These are phyloP conservation scores for Ceratobasidium sp. DNA, from an alignment of 1,284 basidiomycete species.

Conservation along the genomic window DNA sequence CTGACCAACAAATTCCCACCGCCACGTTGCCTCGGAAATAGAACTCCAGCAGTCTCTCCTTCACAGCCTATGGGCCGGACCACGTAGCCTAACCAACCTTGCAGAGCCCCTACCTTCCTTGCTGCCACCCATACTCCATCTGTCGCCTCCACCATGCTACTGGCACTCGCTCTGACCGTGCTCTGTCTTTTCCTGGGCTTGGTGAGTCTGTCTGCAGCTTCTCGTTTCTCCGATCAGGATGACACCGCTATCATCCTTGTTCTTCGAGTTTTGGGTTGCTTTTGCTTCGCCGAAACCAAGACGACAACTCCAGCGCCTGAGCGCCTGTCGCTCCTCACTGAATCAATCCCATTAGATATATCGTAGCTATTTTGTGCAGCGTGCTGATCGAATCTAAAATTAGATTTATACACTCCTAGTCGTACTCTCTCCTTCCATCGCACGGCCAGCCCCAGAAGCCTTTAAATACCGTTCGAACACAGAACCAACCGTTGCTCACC, in stretches of 20 bases:
- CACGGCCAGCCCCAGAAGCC: constrained; percentile 66
- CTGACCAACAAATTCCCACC: constrained; percentile 8
- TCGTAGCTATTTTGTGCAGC: background rate
- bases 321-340: constrained; percentile 46
- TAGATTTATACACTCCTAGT: constrained; percentile 70
- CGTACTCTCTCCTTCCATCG: constrained; percentile 70
- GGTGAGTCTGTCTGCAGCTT: constrained; percentile 9
- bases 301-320: constrained; percentile 68
- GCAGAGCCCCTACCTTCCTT: constrained; percentile 34
- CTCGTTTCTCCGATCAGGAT: constrained; percentile 56
- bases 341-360: constrained; percentile 44
- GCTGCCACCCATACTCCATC: background rate
- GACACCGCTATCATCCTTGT: constrained; percentile 84
- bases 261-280: constrained; percentile 74
- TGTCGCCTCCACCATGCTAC: constrained; percentile 7
- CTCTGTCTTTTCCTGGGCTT: constrained; percentile 22
- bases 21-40: constrained; percentile 40
- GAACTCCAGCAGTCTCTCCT: constrained; percentile 1
- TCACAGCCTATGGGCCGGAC: constrained; percentile 36
- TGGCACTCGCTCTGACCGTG: background rate
- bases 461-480: constrained; percentile 64
- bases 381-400: constrained; percentile 29
- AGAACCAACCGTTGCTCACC: constrained; percentile 59
- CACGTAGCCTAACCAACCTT: constrained; percentile 16
- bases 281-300: constrained; percentile 59